phyloP scores from a whole-genome alignment of 2,329 filamentous ascomycete genomes.

The Clonostachys sp. region DNA sequence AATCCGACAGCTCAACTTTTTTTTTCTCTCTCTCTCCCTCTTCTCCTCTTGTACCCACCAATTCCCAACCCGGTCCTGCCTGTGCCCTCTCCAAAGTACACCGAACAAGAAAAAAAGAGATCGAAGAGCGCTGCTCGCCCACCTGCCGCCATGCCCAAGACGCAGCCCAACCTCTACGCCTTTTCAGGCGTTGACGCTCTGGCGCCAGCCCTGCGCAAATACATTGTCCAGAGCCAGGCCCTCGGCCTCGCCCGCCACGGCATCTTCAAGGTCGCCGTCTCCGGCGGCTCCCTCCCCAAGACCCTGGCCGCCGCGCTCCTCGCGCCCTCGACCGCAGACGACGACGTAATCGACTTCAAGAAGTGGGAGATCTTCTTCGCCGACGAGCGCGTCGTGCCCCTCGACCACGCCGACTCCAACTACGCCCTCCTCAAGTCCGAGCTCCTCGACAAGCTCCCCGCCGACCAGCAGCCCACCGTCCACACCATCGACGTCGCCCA shows the following conservation, averaged over 20 bases:
- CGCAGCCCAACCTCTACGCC: conserved; percentile 70
- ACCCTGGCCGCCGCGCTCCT: conserved; percentile 83
- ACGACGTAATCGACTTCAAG: conserved; percentile 69
- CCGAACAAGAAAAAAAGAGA: not conserved
- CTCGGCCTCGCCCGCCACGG: conserved; percentile 75
- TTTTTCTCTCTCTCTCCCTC: not conserved
- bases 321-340: conserved; percentile 36
- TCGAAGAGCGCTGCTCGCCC: not conserved
- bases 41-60: not conserved
- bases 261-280: conserved; percentile 87
- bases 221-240: conserved; percentile 78
- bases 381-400: conserved; percentile 90
- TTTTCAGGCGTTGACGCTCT: conserved; percentile 69
- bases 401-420: conserved; percentile 92
- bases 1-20: not conserved
- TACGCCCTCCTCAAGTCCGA: conserved; percentile 84
- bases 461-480: conserved; percentile 61
- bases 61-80: not conserved
- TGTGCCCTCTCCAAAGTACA: not conserved
- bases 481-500: conserved; percentile 66
- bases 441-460: conserved; percentile 82
- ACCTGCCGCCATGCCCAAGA: conserved; percentile 42
- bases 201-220: conserved; percentile 72
- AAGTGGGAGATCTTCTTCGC: conserved; percentile 99
- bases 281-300: conserved; percentile 87